phyloP scores from a whole-genome alignment of 2,329 filamentous ascomycete species.

The Hypoxylon sp. region DNA sequence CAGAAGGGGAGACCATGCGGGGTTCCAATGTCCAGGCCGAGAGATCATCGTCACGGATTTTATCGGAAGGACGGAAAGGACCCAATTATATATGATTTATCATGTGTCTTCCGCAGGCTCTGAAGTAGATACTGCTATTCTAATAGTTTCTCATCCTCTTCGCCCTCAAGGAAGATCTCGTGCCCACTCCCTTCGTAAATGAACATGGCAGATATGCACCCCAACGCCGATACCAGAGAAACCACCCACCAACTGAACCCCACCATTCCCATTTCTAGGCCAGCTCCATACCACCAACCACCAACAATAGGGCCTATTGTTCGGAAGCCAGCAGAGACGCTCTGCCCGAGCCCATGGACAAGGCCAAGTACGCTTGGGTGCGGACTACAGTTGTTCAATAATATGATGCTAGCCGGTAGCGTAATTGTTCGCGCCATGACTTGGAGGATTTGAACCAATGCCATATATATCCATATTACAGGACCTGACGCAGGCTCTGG shows the following conservation, averaged over 20 bases:
- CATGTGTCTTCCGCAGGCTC: not conserved
- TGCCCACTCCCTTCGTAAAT: slow-evolving; percentile 77
- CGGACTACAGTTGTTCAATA: slow-evolving; percentile 73
- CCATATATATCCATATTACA: slow-evolving; percentile 73
- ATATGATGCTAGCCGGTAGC: slow-evolving; percentile 70
- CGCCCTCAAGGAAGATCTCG: slow-evolving; percentile 66
- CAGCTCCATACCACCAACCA: slow-evolving; percentile 64
- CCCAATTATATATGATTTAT: no score
- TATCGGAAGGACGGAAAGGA: not conserved
- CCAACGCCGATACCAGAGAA: slow-evolving; percentile 66
- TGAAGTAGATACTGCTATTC: slow-evolving; percentile 12
- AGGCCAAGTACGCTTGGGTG: slow-evolving; percentile 71
- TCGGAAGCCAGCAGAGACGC: slow-evolving; percentile 64
- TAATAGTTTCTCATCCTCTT: slow-evolving; percentile 47
- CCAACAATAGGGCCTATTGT: slow-evolving; percentile 66
- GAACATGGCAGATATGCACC: slow-evolving; percentile 70
- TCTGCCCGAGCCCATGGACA: slow-evolving; percentile 68
- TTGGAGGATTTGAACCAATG: slow-evolving; percentile 75
- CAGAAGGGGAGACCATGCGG: not conserved
- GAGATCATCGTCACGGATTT: slow-evolving; percentile 1
- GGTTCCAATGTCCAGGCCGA: not conserved
- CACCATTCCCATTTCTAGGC: slow-evolving; percentile 62
- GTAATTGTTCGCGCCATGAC: slow-evolving; percentile 81
- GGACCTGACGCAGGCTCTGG: slow-evolving; percentile 63
- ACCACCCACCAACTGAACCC: slow-evolving; percentile 65